These are phyloP conservation scores for Phytophthora citricola DNA, from an alignment of 352 stramenopile species.

Conservation along the genomic window DNA sequence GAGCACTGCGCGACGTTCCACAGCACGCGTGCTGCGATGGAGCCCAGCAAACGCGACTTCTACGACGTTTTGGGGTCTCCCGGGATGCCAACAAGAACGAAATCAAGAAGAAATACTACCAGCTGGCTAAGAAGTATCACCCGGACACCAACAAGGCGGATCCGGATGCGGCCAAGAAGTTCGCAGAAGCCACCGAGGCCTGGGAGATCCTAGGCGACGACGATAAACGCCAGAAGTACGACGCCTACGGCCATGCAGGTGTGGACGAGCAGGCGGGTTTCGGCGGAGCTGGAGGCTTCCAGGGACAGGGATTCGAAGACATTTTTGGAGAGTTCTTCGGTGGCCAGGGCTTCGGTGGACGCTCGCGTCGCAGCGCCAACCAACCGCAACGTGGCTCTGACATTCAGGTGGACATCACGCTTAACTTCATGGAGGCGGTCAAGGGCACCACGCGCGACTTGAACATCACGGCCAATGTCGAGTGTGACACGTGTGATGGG, in stretches of 20 bases:
- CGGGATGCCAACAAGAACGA: slow-evolving; percentile 92
- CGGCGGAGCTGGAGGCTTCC: slow-evolving; percentile 64
- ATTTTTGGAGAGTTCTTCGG: slow-evolving; percentile 92
- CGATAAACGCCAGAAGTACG: slow-evolving; percentile 94
- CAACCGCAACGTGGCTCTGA: slow-evolving; percentile 91
- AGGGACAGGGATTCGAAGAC: slow-evolving; percentile 87
- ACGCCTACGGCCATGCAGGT: slow-evolving; percentile 95
- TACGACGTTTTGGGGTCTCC: slow-evolving; percentile 95
- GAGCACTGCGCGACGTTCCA: slow-evolving; percentile 56
- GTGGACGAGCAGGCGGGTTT: slow-evolving; percentile 92
- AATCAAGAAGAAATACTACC: slow-evolving; percentile 99
- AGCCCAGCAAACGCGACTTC: slow-evolving; percentile 93
- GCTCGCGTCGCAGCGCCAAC: slow-evolving; percentile 67
- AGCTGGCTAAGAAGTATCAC: slow-evolving; percentile 98
- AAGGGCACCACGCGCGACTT: slow-evolving; percentile 92
- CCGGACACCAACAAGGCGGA: slow-evolving; percentile 98
- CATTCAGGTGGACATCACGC: slow-evolving; percentile 93
- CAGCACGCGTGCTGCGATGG: slow-evolving; percentile 57
- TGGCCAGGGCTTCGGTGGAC: slow-evolving; percentile 72
- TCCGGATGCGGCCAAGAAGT: slow-evolving; percentile 91
- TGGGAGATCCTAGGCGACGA: slow-evolving; percentile 95
- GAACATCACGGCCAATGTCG: slow-evolving; percentile 78
- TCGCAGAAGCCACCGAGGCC: slow-evolving; percentile 92
- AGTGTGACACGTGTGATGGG: slow-evolving; percentile 82
- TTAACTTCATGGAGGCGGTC: slow-evolving; percentile 96